Conservation (phyloP, 176 grass and related monocot species). For the Zoysia japonica region DNA sequence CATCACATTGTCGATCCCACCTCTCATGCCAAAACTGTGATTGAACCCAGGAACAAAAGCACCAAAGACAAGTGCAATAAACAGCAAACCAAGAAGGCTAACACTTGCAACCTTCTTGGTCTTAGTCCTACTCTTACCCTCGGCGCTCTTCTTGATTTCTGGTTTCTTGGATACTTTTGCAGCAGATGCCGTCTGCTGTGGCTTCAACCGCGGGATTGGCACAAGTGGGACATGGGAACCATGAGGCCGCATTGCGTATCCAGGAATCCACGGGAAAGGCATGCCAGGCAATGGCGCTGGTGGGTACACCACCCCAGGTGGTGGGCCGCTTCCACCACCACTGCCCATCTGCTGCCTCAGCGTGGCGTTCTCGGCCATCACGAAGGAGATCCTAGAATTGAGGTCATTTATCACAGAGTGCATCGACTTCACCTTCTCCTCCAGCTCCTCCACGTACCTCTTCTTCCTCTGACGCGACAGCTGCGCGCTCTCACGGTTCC, state of each 20-base stretch:
- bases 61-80: slow-evolving; percentile 57
- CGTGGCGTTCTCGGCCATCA: slow-evolving; percentile 67
- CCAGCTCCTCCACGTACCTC: slow-evolving; percentile 81
- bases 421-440: slow-evolving; percentile 93
- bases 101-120: slow-evolving; percentile 88
- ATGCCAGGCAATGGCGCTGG: slow-evolving; percentile 45
- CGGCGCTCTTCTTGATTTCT: slow-evolving; percentile 54
- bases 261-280: slow-evolving; percentile 88
- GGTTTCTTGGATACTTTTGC: slow-evolving; percentile 63
- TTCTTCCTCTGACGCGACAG: slow-evolving; percentile 97
- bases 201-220: slow-evolving; percentile 84
- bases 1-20: slow-evolving; percentile 20
- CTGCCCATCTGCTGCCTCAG: slow-evolving; percentile 71
- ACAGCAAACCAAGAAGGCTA: slow-evolving; percentile 80
- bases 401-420: slow-evolving; percentile 82
- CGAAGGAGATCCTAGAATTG: slow-evolving; percentile 81
- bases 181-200: slow-evolving; percentile 48
- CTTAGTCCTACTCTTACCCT: slow-evolving; percentile 53
- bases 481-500: slow-evolving; percentile 93
- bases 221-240: slow-evolving; percentile 77
- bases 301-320: slow-evolving; percentile 60
- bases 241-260: slow-evolving; percentile 72
- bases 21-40: slow-evolving; percentile 49
- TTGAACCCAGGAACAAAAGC: slow-evolving; percentile 63
- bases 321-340: slow-evolving; percentile 39